Conservation (phyloP, 1,284 basidiomycete species). For the Sporisorium exsertum region DNA sequence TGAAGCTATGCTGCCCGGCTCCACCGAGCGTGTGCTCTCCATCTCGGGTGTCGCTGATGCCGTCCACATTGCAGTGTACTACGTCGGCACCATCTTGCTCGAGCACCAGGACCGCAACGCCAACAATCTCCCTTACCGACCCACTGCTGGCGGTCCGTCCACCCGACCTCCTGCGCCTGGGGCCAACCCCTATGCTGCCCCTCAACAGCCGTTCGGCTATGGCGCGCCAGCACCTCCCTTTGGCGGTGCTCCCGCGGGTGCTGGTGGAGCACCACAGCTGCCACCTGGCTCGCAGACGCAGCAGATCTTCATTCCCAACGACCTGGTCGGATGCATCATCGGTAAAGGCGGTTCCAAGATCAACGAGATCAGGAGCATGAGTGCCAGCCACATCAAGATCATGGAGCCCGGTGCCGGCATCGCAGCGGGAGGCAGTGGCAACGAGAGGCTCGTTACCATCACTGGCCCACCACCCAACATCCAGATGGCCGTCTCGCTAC, state of each 20-base stretch:
- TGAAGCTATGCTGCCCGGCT: constrained; percentile 97
- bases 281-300: constrained; percentile 82
- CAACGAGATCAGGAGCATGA: constrained; percentile 96
- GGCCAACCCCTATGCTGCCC: constrained; percentile 20
- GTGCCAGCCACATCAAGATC: constrained; percentile 94
- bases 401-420: constrained; percentile 81
- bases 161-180: constrained; percentile 25
- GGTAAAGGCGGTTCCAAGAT: constrained; percentile 99
- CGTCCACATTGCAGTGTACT: constrained; percentile 99
- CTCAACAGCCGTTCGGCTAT: constrained; percentile 41
- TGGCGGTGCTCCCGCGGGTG: constrained; percentile 28
- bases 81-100: constrained; percentile 95
- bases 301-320: constrained; percentile 98
- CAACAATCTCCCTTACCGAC: constrained; percentile 69
- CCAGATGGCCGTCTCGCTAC: constrained; percentile 91
- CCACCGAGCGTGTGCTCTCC: constrained; percentile 91
- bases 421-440: constrained; percentile 69
- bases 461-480: constrained; percentile 89
- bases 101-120: constrained; percentile 82
- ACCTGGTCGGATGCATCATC: constrained; percentile 97
- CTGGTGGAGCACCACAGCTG: constrained; percentile 71
- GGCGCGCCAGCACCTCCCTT: constrained; percentile 32
- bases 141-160: constrained; percentile 53
- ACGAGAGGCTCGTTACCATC: constrained; percentile 71
- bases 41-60: constrained; percentile 99